phyloP scores from a whole-genome alignment of 345 rosid genomes.

The Ailanthus altissimus region DNA sequence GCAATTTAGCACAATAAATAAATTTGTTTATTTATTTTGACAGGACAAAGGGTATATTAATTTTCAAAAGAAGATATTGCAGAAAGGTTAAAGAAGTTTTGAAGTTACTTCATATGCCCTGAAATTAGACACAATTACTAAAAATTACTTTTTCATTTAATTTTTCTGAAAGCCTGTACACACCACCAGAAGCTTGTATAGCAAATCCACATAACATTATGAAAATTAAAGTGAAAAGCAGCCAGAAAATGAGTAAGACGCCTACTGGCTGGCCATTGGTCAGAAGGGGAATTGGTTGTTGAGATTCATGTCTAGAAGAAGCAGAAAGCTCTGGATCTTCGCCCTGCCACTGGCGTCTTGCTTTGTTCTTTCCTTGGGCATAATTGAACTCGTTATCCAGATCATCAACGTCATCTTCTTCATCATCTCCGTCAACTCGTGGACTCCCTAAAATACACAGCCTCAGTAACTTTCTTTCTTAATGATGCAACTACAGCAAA shows the following conservation, averaged over 20 bases:
- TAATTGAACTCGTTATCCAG: conserved; percentile 90
- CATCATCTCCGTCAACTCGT: conserved; percentile 96
- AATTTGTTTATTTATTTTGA: not conserved
- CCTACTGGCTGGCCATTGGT: conserved; percentile 82
- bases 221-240: not conserved
- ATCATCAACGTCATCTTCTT: conserved; percentile 97
- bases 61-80: not conserved
- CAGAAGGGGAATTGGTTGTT: conserved; percentile 87
- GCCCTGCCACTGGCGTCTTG: conserved; percentile 77
- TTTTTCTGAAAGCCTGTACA: not conserved
- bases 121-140: not conserved
- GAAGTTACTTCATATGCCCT: not conserved
- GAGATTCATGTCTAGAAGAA: conserved; percentile 91
- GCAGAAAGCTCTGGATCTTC: conserved; percentile 83
- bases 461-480: not conserved
- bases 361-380: conserved; percentile 60
- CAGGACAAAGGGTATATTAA: not conserved
- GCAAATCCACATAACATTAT: not conserved
- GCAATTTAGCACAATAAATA: not conserved
- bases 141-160: not conserved
- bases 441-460: conserved; percentile 66
- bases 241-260: conserved; percentile 15
- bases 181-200: not conserved
- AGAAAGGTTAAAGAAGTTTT: not conserved
- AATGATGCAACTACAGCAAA: not conserved